Evolutionary conservation across 495 filamentous ascomycete species (phyloP).

Genomic region (Rhypophila decipiens): DNA sequence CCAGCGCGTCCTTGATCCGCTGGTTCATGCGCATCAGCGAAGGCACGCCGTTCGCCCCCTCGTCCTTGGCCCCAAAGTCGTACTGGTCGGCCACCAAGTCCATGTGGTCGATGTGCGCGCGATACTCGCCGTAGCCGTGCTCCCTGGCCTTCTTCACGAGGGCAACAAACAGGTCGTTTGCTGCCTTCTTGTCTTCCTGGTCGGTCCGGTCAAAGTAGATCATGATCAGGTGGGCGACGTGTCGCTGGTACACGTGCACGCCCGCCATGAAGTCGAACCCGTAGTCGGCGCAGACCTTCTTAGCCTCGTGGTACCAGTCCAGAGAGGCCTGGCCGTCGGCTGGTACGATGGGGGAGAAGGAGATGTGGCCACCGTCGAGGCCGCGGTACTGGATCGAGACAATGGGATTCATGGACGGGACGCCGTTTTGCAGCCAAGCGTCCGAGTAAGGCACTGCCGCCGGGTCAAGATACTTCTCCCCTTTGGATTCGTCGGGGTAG

Average conservation of each 20-base stretch:
- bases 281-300: conserved; percentile 1
- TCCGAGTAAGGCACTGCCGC: conserved; percentile 1
- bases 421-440: conserved; percentile 6
- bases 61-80: conserved; percentile 41
- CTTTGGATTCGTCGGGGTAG: conserved; percentile 5
- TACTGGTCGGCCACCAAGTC: conserved; percentile 42
- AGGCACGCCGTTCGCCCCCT: conserved; percentile 21
- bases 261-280: conserved; percentile 9
- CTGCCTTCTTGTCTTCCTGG: conserved; percentile 19
- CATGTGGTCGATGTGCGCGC: conserved; percentile 31
- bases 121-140: conserved; percentile 26
- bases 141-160: conserved; percentile 21
- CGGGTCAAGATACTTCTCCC: conserved; percentile 3
- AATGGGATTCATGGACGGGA: conserved; percentile 4
- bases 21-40: conserved; percentile 28
- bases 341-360: conserved; percentile 4
- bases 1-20: conserved; percentile 13
- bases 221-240: conserved; percentile 13
- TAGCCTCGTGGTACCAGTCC: conserved; percentile 7
- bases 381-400: conserved; percentile 9
- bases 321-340: conserved; percentile 8
- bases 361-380: conserved; percentile 8
- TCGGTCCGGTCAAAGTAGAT: conserved; percentile 30
- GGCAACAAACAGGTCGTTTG: conserved; percentile 16
- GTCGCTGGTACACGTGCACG: conserved; percentile 6